These are phyloP conservation scores for Ophiostoma angusticollis DNA, from an alignment of 2,329 filamentous ascomycete species.

Conservation along the genomic window DNA sequence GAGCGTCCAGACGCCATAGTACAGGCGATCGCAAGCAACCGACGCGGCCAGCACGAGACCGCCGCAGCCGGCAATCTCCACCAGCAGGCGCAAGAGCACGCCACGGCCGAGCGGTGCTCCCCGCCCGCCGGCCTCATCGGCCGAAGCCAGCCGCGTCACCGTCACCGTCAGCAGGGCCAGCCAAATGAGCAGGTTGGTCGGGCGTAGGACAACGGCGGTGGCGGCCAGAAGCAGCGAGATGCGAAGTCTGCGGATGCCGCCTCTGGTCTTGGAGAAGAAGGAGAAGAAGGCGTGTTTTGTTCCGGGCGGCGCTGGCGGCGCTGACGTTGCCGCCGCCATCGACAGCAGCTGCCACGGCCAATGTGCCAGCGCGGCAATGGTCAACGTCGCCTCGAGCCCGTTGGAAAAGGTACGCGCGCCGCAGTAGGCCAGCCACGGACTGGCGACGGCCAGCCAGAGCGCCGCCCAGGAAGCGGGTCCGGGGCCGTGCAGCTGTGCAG, in stretches of 20 bases:
- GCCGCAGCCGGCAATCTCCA: conserved; percentile 54
- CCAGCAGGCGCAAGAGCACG: conserved; percentile 39
- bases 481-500: conserved; percentile 57
- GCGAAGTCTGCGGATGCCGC: conserved; percentile 31
- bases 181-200: conserved; percentile 86
- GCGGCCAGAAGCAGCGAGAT: conserved; percentile 63
- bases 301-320: conserved; percentile 18
- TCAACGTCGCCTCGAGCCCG: conserved; percentile 81
- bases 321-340: conserved; percentile 25
- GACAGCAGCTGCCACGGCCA: conserved; percentile 79
- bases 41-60: conserved; percentile 50
- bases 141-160: conserved; percentile 30
- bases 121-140: no score
- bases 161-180: conserved; percentile 41
- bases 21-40: conserved; percentile 56
- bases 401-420: conserved; percentile 91
- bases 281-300: no score
- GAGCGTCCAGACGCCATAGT: conserved; percentile 78
- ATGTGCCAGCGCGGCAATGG: conserved; percentile 60
- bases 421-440: conserved; percentile 94
- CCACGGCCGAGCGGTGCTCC: conserved; percentile 29
- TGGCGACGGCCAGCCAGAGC: conserved; percentile 59
- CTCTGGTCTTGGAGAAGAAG: conserved; percentile 15
- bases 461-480: conserved; percentile 54
- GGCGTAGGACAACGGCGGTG: conserved; percentile 70